phyloP scores from a whole-genome alignment of 352 stramenopile species.

The Globisporangium cystogenes region DNA sequence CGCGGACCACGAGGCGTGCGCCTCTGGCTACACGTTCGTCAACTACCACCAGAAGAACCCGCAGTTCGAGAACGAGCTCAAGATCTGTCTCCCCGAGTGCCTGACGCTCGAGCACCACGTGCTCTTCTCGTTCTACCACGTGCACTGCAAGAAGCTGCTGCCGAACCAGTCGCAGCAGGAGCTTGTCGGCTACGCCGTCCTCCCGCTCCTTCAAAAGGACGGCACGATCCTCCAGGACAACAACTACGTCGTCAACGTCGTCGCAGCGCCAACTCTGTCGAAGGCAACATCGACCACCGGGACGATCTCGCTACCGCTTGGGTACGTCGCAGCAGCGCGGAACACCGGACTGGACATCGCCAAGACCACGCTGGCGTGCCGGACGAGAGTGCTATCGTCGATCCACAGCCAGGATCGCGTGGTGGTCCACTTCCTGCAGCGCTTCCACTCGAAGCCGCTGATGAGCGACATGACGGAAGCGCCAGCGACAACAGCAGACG shows the following conservation, averaged over 20 bases:
- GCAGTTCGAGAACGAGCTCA: slow-evolving; percentile 73
- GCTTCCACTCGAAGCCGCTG: slow-evolving; percentile 29
- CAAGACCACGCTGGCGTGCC: slow-evolving; percentile 38
- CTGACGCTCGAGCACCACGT: slow-evolving; percentile 49
- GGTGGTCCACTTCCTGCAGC: slow-evolving; percentile 37
- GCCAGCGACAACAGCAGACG: slow-evolving; percentile 6
- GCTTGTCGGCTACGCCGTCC: slow-evolving; percentile 42
- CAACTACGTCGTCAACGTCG: slow-evolving; percentile 35
- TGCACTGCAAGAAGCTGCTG: slow-evolving; percentile 77
- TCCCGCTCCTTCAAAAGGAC: slow-evolving; percentile 43
- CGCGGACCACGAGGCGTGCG: slow-evolving; percentile 17
- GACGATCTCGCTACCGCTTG: slow-evolving; percentile 26
- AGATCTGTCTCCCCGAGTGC: slow-evolving; percentile 51
- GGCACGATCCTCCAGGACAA: slow-evolving; percentile 47
- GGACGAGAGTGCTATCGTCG: slow-evolving; percentile 42
- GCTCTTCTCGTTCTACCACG: slow-evolving; percentile 74
- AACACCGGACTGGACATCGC: slow-evolving; percentile 22
- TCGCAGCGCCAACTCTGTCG: slow-evolving; percentile 12
- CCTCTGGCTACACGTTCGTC: slow-evolving; percentile 39
- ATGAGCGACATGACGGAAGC: not conserved
- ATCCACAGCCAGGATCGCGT: slow-evolving; percentile 48
- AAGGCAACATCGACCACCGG: slow-evolving; percentile 15
- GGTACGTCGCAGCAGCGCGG: slow-evolving; percentile 33
- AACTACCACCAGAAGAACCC: slow-evolving; percentile 77
- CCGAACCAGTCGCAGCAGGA: slow-evolving; percentile 56